Base-by-base conservation (phyloP, 2,329 filamentous ascomycete species). In the Hyphodiscus sp. region DNA sequence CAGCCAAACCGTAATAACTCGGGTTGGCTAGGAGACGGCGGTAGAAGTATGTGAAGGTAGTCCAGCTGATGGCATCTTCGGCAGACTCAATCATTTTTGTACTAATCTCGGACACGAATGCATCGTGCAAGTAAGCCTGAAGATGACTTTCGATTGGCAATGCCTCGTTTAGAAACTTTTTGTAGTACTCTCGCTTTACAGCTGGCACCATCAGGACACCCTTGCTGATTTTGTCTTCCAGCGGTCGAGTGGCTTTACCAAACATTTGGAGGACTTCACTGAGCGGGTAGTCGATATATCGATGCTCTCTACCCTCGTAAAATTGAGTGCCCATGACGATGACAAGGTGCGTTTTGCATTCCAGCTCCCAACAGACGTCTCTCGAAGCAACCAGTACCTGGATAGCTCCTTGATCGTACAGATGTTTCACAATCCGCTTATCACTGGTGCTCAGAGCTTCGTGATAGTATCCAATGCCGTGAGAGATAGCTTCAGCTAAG, bases 11-110 rank as follows among this genome's bases (percentile, higher is more conserved):
- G 74, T 99, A 99, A 75, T 91, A 99, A 71, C 90, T 96, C 9
- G 94, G 94, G 68, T 99, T 99, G 29, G 92, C 91, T 38, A 97
- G 80, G 41, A 99, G 80, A 54, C 94, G 86, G 44, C 94, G 87
- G 74, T 99, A 99, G 74, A 97, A 96, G 74, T 96, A 99, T 11
- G 92, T 96, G 69, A 96, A 97, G 0, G 94, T 97, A 41, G 91
- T 89, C 94, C 94, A 99, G 72, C 96, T 95, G 62, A 99, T 91
- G 11, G 92, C 94, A 73, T 97, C 92, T 63, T 97, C 94, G 15
- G 91, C 95, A 13, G 91, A 96, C 64, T 90, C 84, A 56, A 99
- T 94, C 69, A 91, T 95, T 76, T 91, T 92, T 18, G 91, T 95
- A 75, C 91, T 96, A 65, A 97, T 91, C 71, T 99, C 94, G 0